Evolutionary conservation across 1,139 yeast genomes (phyloP), one percentile per base, ranked within the genome.

Genomic region (Magnusiomyces tetraspermus): DNA sequence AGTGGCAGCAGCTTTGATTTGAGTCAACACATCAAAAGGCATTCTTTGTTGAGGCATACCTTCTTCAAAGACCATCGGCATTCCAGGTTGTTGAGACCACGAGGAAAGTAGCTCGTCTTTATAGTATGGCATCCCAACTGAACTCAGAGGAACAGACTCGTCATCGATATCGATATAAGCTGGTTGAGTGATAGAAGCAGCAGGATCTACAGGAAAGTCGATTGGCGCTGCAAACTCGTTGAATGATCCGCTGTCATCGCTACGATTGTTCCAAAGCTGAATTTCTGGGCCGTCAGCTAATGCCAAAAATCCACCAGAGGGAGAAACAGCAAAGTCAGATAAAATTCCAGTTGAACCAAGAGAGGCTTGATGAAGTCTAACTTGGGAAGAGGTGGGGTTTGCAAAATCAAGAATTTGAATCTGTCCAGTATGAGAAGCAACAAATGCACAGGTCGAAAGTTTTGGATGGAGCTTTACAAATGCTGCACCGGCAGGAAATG

Each of bases 401-500:
- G 80, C 81, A 60, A 86, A 77, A 66, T 92, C 97, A 24, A 88
- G 78, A 60, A 89, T 82, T 62, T 89, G 96, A 55, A 94, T 71
- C 58, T 87, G 94, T 8, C 98, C 98, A 30, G 78, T 68, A 21
- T 76, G 76, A 0, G 96, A 85, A 0, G 88, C 84, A 21, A 87
- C 80, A 11, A 89, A 68, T 46, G 89, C 78, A 49, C 86, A 81
- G 44, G 88, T 85, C 13, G 97, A 85, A 54, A 89, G 68, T 57
- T 85, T 85, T 2, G 97, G 97, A 68, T 90, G 97, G 58, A 90
- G 76, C 50, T 85, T 76, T 1, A 85, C 94, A 64, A 79, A 85
- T 5, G 87, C 77, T 0, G 97, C 97, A 3, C 97, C 97, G 0
- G 89, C 84, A 0, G 95, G 87, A 65, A 89, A 89, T 1, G 96